Percentiles rank a stretch among this genome's conserved stretches.
Evolutionary conservation across 805 yeast species (phyloP).

Genomic region (Lipomyces starkeyi): DNA sequence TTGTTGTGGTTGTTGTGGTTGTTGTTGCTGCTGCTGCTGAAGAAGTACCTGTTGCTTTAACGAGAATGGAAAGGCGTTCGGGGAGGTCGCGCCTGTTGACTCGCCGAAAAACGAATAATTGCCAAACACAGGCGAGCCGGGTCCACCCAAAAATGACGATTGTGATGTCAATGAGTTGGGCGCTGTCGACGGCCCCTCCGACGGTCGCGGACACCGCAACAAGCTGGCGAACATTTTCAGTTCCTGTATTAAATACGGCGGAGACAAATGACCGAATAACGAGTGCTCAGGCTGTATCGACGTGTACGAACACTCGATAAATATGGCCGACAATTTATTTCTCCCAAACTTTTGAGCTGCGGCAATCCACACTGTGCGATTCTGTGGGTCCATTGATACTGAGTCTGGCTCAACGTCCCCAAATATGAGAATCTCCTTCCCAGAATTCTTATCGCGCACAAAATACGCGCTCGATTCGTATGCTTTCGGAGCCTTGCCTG

Average conservation of each 20-base stretch:
- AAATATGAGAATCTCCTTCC: constrained; percentile 61
- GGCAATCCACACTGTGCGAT: constrained; percentile 60
- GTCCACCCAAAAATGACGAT: neutral
- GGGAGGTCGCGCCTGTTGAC: neutral
- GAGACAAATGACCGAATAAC: constrained; percentile 83
- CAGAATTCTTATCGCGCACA: constrained; percentile 49
- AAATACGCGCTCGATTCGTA: constrained; percentile 67
- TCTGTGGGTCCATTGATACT: constrained; percentile 50
- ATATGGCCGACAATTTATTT: constrained; percentile 56
- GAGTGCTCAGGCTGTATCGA: constrained; percentile 54
- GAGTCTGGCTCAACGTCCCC: constrained; percentile 85
- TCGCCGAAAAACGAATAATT: neutral
- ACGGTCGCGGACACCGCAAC: constrained; percentile 27
- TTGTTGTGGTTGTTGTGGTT: too few relatives aligned
- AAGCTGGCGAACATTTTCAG: constrained; percentile 51
- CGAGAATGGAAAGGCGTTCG: constrained; percentile 5
- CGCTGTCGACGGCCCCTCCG: neutral
- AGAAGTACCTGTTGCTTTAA: constrained; percentile 14
- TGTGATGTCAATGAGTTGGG: neutral
- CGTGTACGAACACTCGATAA: constrained; percentile 79
- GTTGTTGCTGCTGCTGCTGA: neutral
- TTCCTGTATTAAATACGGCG: constrained; percentile 65
- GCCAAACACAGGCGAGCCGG: neutral
- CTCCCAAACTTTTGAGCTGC: constrained; percentile 56
- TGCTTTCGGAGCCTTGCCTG: constrained; percentile 30